phyloP scores from a whole-genome alignment of 371 early-diverging fungal genomes.

The Mortierella sp. region DNA sequence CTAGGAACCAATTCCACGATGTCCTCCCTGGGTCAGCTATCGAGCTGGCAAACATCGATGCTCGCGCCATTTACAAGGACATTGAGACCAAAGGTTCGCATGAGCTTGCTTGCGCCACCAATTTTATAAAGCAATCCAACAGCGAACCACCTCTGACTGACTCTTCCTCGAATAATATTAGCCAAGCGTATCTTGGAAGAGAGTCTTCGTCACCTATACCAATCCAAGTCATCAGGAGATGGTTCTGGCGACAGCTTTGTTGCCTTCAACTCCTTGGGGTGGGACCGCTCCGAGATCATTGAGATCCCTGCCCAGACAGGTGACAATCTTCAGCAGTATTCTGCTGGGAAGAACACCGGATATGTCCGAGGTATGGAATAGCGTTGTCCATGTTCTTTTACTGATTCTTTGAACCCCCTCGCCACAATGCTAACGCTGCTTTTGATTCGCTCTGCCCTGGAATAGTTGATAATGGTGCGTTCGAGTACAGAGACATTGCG shows the following conservation, averaged over 20 bases:
- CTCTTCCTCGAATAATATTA: not conserved
- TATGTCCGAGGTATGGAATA: slow-evolving; percentile 38
- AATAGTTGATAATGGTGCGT: slow-evolving; percentile 32
- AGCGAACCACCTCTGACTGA: not conserved
- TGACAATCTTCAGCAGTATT: slow-evolving; percentile 61
- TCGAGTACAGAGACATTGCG: slow-evolving; percentile 21
- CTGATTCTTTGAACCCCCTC: not conserved
- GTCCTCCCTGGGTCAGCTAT: slow-evolving; percentile 95
- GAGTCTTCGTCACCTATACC: slow-evolving; percentile 54
- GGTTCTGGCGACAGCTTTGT: slow-evolving; percentile 58
- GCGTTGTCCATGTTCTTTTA: not conserved
- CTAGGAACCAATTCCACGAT: slow-evolving; percentile 95
- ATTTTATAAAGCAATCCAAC: not conserved
- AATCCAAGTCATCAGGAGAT: slow-evolving; percentile 9
- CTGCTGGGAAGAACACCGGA: slow-evolving; percentile 61
- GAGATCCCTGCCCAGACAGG: slow-evolving; percentile 64
- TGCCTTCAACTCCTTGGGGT: slow-evolving; percentile 87
- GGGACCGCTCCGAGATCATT: slow-evolving; percentile 82
- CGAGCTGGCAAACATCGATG: slow-evolving; percentile 91
- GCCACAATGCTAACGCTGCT: not conserved
- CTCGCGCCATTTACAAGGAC: slow-evolving; percentile 63
- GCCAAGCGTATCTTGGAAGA: slow-evolving; percentile 54
- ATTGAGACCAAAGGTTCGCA: slow-evolving; percentile 58
- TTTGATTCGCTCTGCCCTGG: not conserved
- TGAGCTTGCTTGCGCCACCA: not conserved